phyloP scores from a whole-genome alignment of 2,329 filamentous ascomycete species.

The Aspergillus uvarum region DNA sequence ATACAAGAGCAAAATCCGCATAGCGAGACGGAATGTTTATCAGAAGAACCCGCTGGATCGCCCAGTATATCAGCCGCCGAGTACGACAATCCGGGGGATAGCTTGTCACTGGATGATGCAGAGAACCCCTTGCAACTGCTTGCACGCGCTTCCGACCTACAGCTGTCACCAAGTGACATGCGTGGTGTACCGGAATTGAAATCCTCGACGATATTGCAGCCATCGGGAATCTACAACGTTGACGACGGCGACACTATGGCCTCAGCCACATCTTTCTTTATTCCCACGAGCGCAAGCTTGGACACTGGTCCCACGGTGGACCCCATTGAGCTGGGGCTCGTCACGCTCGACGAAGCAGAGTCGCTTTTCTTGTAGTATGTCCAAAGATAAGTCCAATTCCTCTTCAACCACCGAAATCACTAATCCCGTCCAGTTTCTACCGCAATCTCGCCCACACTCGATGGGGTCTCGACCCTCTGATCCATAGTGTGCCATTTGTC shows the following conservation, averaged over 20 bases:
- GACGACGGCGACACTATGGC: constrained; percentile 10
- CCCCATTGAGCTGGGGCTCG: constrained; percentile 68
- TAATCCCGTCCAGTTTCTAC: constrained; percentile 57
- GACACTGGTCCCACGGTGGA: constrained; percentile 66
- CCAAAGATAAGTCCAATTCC: no score
- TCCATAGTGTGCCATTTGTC: constrained; percentile 67
- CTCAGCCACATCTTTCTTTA: constrained; percentile 63
- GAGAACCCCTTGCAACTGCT: constrained; percentile 74
- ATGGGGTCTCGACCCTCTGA: constrained; percentile 68
- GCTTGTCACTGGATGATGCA: constrained; percentile 66
- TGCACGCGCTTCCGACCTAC: constrained; percentile 69
- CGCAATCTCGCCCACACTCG: constrained; percentile 69
- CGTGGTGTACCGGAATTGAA: constrained; percentile 24
- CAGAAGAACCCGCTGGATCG: constrained; percentile 31
- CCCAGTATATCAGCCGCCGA: constrained; percentile 23
- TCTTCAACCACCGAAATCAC: neutral
- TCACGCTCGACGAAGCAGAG: constrained; percentile 64
- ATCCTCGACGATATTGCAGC: constrained; percentile 38
- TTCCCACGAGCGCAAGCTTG: constrained; percentile 61
- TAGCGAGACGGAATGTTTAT: constrained; percentile 29
- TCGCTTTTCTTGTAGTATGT: constrained; percentile 65
- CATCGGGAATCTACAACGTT: constrained; percentile 33
- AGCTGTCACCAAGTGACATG: constrained; percentile 48
- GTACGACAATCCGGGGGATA: constrained; percentile 46
- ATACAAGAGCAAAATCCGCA: constrained; percentile 43